Base-by-base conservation (phyloP, 345 rosid genomes). In the Stellera chamaejasme region DNA sequence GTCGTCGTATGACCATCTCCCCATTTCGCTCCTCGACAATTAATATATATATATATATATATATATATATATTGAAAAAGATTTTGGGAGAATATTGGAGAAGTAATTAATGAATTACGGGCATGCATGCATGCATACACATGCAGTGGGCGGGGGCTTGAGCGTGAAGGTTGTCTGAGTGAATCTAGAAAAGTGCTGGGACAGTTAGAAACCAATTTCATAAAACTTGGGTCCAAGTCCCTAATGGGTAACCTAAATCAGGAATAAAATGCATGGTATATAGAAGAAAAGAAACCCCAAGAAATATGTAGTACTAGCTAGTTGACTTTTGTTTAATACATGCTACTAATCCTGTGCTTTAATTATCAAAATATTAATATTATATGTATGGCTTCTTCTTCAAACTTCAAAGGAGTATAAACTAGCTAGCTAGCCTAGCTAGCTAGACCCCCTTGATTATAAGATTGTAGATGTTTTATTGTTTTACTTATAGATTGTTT, bases 231-330 rank as follows among this genome's bases (percentile, higher is more conserved):
- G 44, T 64, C 26, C 9, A 61, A 51, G 50, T 59, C 60, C 48
- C 61, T 61, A 53, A 58, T 62, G 67, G 75, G 25, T 71, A 48
- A 71, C 75, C 75, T 71, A 32, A 71, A 66, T 71, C 43, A 27
- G 54, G 67, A 19, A 70, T 66, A 60, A 27, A 1, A 43, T 28
- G 14, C 2, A 43, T 28, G 14, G 14, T 16, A 36, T 16, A 36
- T 36, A 25, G 48, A 49, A 56, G 56, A 27, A 51, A 49, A 56
- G 56, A 27, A 51, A 42, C 47, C 13, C 11, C 60, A 70, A 65
- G 66, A 70, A 60, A 47, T 43, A 47, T 43, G 59, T 64, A 19
- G 23, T 19, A 19, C 23, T 19, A 46, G 54, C 23, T 19, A 46
- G 54, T 47, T 69, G 56, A 60, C 62, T 50, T 64, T 60, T 23